phyloP scores from a whole-genome alignment of 768 basidiomycete genomes.

The Mycena albidolilacea region DNA sequence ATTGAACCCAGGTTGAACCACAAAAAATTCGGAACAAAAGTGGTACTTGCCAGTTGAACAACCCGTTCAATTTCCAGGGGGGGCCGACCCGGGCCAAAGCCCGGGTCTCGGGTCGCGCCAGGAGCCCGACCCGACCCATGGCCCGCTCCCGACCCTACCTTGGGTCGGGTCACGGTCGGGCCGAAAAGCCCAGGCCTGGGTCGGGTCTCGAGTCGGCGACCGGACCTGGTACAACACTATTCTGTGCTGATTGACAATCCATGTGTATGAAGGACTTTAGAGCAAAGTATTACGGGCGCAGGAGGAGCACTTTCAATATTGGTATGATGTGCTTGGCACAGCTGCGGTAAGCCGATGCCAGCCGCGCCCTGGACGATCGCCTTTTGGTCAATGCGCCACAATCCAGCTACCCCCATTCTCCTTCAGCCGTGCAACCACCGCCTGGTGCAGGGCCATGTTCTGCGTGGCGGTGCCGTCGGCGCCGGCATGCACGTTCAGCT shows the following conservation, averaged over 20 bases:
- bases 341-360: conserved; percentile 6
- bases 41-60: no score
- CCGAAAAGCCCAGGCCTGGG: no score
- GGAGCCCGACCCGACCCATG: no score
- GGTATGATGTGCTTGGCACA: conserved; percentile 10
- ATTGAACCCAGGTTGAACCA: no score
- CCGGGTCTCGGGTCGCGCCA: no score
- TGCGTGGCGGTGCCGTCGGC: conserved; percentile 5
- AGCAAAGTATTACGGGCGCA: conserved; percentile 4
- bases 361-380: conserved; percentile 2
- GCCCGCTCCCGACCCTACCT: no score
- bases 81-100: no score
- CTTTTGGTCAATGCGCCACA: not conserved
- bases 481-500: conserved; percentile 5
- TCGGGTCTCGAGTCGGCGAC: no score
- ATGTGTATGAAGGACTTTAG: conserved; percentile 8
- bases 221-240: no score
- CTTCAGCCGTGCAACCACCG: not conserved
- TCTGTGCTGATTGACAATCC: not conserved
- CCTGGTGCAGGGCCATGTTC: conserved; percentile 4
- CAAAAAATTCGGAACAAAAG: no score
- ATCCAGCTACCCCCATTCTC: conserved; percentile 4
- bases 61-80: no score
- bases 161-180: no score
- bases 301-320: conserved; percentile 5